phyloP scores from a whole-genome alignment of 169 alveolate species.

The Cryptosporidium bovis region DNA sequence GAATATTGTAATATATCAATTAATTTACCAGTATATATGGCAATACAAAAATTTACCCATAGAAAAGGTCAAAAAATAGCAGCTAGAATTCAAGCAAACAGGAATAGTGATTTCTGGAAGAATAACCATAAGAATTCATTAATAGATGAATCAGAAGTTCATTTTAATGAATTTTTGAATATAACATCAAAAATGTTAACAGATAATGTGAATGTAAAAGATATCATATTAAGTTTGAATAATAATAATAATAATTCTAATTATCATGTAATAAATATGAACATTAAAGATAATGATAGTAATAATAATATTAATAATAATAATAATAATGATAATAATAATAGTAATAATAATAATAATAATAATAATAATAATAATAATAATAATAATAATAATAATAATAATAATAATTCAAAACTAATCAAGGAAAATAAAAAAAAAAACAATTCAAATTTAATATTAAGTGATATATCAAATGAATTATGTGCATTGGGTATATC shows the following conservation, averaged over 20 bases:
- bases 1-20: constrained; percentile 52
- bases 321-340: not conserved
- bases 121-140: not conserved
- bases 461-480: constrained; percentile 36
- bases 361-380: no score
- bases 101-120: constrained; percentile 37
- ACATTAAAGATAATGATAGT: not conserved
- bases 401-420: constrained; percentile 1
- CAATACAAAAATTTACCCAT: constrained; percentile 66
- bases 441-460: constrained; percentile 30
- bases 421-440: not conserved
- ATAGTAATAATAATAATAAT: not conserved
- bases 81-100: constrained; percentile 58
- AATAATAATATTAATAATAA: not conserved
- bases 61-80: constrained; percentile 73
- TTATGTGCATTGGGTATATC: constrained; percentile 36
- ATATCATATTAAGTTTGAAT: not conserved
- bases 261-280: not conserved
- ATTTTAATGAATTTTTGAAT: constrained; percentile 40
- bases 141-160: constrained; percentile 1
- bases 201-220: not conserved
- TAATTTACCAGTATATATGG: constrained; percentile 64
- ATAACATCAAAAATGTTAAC: not conserved
- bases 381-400: not conserved
- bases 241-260: not conserved